Percentiles rank a stretch among this genome's conserved stretches.
These are phyloP conservation scores for Sporopachydermia quercuum DNA, from an alignment of 805 yeast species.

Conservation along the genomic window DNA sequence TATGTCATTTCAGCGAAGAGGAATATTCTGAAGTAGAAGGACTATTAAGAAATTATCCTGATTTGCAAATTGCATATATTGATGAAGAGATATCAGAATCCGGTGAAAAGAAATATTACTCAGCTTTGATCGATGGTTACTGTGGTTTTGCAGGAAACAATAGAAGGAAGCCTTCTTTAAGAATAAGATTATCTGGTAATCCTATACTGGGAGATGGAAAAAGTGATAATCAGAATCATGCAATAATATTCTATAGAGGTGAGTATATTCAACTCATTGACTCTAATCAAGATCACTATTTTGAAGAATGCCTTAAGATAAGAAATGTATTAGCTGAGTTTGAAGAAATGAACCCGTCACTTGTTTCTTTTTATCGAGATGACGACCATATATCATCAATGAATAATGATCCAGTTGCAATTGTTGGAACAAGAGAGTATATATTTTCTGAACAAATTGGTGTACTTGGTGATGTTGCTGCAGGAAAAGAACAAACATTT, in stretches of 20 bases:
- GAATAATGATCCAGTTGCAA: constrained; percentile 54
- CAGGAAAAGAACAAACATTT: constrained; percentile 94
- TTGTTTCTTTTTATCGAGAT: constrained; percentile 41
- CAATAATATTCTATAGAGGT: constrained; percentile 78
- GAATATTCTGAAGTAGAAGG: constrained; percentile 58
- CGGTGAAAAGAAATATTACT: constrained; percentile 52
- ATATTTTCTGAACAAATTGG: constrained; percentile 90
- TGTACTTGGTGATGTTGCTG: constrained; percentile 88
- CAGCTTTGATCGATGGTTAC: constrained; percentile 54
- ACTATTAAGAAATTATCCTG: constrained; percentile 61
- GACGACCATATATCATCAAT: constrained; percentile 25
- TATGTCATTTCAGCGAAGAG: constrained; percentile 42
- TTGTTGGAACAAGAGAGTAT: constrained; percentile 89
- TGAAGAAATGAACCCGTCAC: constrained; percentile 54
- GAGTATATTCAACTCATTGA: constrained; percentile 91
- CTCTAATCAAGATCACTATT: constrained; percentile 91
- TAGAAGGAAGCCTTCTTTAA: constrained; percentile 43
- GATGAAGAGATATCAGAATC: constrained; percentile 65
- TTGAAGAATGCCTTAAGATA: constrained; percentile 87
- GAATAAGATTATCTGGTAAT: constrained; percentile 75
- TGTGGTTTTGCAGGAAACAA: constrained; percentile 42
- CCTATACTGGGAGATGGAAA: constrained; percentile 96
- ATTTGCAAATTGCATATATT: constrained; percentile 66
- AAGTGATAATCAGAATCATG: constrained; percentile 87
- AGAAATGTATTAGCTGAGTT: constrained; percentile 81